phyloP scores from a whole-genome alignment of 2,329 filamentous ascomycete species.

The Eutypa lata region DNA sequence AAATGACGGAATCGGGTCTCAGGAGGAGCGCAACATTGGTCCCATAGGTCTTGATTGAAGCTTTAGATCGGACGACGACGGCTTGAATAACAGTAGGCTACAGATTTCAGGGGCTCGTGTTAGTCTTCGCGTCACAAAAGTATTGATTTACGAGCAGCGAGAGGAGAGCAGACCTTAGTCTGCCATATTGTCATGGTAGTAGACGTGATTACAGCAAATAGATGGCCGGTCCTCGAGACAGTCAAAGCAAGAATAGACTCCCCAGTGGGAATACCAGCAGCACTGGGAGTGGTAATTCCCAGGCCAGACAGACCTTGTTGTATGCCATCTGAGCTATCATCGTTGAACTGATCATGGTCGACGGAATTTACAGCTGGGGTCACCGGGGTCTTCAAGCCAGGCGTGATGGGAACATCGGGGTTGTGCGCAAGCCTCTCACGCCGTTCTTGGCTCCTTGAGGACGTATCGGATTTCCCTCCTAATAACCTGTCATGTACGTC shows the following conservation, averaged over 20 bases:
- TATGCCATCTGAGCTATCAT: constrained; percentile 25
- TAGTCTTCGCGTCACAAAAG: constrained; percentile 17
- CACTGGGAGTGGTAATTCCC: constrained; percentile 9
- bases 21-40: constrained; percentile 80
- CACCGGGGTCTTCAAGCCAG: constrained; percentile 49
- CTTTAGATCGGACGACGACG: constrained; percentile 75
- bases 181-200: constrained; percentile 95
- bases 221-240: constrained; percentile 73
- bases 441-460: constrained; percentile 19
- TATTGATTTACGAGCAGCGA: constrained; percentile 4
- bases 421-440: constrained; percentile 27
- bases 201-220: constrained; percentile 82
- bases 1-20: constrained; percentile 85
- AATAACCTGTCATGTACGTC: constrained; percentile 31
- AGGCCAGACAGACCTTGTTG: constrained; percentile 22
- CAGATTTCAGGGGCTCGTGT: constrained; percentile 20
- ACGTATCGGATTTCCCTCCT: constrained; percentile 20
- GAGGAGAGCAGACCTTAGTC: constrained; percentile 64
- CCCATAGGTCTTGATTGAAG: constrained; percentile 80
- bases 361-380: constrained; percentile 59
- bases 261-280: constrained; percentile 41
- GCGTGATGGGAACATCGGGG: constrained; percentile 31
- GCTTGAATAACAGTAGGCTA: constrained; percentile 88
- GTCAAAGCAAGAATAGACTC: constrained; percentile 72
- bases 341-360: constrained; percentile 48